Evolutionary conservation across 2,329 filamentous ascomycete species (phyloP).

Genomic region (Exophiala oligosperma): DNA sequence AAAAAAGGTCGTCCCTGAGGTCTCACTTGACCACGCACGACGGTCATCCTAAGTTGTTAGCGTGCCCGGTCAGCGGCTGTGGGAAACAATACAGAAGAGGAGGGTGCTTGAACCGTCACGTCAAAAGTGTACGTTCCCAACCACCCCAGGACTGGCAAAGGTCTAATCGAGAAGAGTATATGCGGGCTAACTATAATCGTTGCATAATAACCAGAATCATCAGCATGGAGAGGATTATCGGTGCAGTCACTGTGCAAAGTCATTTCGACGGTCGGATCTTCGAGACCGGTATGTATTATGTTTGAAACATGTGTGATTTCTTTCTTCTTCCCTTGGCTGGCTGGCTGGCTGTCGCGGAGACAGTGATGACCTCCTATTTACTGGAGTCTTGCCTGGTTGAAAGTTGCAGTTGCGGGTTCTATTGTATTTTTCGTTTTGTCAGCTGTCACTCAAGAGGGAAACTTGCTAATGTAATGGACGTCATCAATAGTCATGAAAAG

Average conservation of each 20-base stretch:
- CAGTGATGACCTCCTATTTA: too few relatives aligned
- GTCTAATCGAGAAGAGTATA: too few relatives aligned
- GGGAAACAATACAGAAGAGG: constrained; percentile 5
- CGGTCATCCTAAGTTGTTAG: constrained; percentile 1
- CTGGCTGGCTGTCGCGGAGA: not conserved
- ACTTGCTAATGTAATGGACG: not conserved
- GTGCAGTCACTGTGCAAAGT: constrained; percentile 8
- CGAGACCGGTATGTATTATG: constrained; percentile 10
- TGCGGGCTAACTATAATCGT: too few relatives aligned
- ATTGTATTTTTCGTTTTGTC: too few relatives aligned
- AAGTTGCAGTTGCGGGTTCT: too few relatives aligned
- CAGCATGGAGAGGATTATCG: not conserved
- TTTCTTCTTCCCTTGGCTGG: not conserved
- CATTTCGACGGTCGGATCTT: constrained; percentile 11
- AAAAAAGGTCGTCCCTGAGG: constrained; percentile 1
- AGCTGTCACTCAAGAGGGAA: too few relatives aligned
- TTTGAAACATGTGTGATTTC: too few relatives aligned
- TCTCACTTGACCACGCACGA: constrained; percentile 7
- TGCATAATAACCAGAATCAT: not conserved
- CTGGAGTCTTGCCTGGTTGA: too few relatives aligned
- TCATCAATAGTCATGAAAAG: not conserved
- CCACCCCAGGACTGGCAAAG: not conserved
- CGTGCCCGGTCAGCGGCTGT: constrained; percentile 11
- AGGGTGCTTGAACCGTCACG: constrained; percentile 11
- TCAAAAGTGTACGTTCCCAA: constrained; percentile 11